Conservation (phyloP, 2,329 filamentous ascomycete genomes). For the Diplocarpon rosae region DNA sequence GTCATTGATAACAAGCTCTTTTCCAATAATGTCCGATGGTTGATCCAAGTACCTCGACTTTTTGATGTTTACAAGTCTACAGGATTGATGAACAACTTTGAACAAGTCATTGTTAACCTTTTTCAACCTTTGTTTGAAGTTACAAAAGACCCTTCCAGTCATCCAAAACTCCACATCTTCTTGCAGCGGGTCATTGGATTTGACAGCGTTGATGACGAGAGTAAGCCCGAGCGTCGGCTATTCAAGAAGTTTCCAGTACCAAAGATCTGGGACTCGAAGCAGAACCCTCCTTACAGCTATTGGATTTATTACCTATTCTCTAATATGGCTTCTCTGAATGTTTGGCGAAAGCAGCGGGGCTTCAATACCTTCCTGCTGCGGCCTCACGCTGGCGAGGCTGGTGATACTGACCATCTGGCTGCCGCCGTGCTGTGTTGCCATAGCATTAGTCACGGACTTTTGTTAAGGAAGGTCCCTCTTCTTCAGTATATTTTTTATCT, state of each 20-base stretch:
- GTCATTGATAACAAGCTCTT: slow-evolving; percentile 97
- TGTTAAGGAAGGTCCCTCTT: slow-evolving; percentile 86
- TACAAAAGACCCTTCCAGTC: slow-evolving; percentile 72
- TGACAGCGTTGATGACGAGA: slow-evolving; percentile 96
- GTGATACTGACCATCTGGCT: slow-evolving; percentile 91
- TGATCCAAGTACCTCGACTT: slow-evolving; percentile 87
- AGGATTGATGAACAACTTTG: slow-evolving; percentile 76
- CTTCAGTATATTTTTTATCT: slow-evolving; percentile 97
- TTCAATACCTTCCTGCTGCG: slow-evolving; percentile 93
- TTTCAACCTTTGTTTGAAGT: slow-evolving; percentile 94
- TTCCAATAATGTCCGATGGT: slow-evolving; percentile 94
- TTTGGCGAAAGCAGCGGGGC: slow-evolving; percentile 78
- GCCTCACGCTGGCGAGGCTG: slow-evolving; percentile 92
- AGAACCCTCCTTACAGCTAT: slow-evolving; percentile 97
- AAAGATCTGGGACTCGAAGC: slow-evolving; percentile 76
- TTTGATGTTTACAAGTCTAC: slow-evolving; percentile 94
- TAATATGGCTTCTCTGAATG: slow-evolving; percentile 86
- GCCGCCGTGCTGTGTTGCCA: slow-evolving; percentile 87
- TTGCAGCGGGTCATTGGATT: slow-evolving; percentile 92
- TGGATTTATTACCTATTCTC: slow-evolving; percentile 98
- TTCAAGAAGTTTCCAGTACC: slow-evolving; percentile 93
- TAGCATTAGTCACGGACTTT: slow-evolving; percentile 89
- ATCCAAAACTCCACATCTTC: slow-evolving; percentile 91
- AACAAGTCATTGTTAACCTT: slow-evolving; percentile 81
- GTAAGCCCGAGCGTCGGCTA: slow-evolving; percentile 87